Evolutionary conservation across 192 early-diverging fungal species (phyloP).

Genomic region (Coemansia interrupta): DNA sequence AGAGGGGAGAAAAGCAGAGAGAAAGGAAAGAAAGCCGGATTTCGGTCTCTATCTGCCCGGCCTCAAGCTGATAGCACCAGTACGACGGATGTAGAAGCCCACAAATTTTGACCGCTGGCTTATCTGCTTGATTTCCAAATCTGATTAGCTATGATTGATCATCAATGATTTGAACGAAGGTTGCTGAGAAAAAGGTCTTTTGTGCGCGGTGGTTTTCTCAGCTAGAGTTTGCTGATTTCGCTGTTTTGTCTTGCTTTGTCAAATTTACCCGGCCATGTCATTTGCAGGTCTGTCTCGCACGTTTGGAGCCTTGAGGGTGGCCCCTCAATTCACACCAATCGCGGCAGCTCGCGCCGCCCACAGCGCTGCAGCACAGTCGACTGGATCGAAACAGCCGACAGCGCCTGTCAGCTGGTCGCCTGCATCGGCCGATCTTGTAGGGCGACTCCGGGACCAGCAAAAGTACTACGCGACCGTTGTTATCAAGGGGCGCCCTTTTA

Average conservation of each 20-base stretch:
- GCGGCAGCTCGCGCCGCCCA: slow-evolving; percentile 2
- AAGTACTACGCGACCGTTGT: slow-evolving; percentile 85
- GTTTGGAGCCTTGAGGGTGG: not conserved
- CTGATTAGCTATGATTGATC: not conserved
- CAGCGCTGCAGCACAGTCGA: slow-evolving; percentile 4
- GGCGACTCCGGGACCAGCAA: slow-evolving; percentile 60
- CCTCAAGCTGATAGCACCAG: slow-evolving; percentile 2
- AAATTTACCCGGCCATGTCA: not conserved
- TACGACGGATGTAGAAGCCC: not conserved
- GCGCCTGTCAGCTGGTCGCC: slow-evolving; percentile 31
- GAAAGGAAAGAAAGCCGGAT: slow-evolving; percentile 7
- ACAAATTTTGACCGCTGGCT: slow-evolving; percentile 8
- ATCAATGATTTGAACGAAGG: no score
- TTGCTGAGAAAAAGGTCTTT: no score
- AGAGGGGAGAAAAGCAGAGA: slow-evolving; percentile 12
- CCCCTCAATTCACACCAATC: slow-evolving; percentile 10
- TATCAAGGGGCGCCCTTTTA: slow-evolving; percentile 80
- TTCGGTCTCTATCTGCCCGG: not conserved
- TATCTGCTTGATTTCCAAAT: slow-evolving; percentile 12
- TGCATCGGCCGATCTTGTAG: slow-evolving; percentile 24
- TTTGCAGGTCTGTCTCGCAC: slow-evolving; percentile 5
- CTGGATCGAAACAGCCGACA: not conserved
- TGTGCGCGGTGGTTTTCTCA: not conserved
- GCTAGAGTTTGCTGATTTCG: not conserved
- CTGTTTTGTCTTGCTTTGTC: not conserved